These are phyloP conservation scores for Fusarium penzigii DNA, from an alignment of 2,329 filamentous ascomycete genomes.

Conservation along the genomic window DNA sequence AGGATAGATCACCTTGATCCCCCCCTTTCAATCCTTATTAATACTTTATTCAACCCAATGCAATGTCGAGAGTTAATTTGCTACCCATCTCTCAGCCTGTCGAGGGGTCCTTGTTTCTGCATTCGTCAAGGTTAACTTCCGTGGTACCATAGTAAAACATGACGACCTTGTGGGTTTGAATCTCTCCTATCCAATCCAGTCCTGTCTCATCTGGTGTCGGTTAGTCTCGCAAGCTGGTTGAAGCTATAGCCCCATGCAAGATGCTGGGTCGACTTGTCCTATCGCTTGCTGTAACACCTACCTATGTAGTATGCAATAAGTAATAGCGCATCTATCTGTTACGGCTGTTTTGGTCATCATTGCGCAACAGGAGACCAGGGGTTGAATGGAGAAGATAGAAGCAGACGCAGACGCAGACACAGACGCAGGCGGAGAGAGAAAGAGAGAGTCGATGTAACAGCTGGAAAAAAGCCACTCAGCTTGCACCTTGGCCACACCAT, in stretches of 20 bases:
- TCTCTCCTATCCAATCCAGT: not conserved
- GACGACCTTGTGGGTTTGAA: not conserved
- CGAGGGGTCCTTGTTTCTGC: not conserved
- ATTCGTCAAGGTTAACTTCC: too few species aligned
- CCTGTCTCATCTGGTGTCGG: slow-evolving; percentile 1
- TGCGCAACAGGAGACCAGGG: not conserved
- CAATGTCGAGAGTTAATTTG: too few species aligned
- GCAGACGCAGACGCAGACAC: too few species aligned
- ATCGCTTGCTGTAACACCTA: too few species aligned
- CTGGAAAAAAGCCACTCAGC: not conserved
- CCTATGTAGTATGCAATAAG: too few species aligned
- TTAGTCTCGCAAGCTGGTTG: not conserved
- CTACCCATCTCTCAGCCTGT: not conserved
- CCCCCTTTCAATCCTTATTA: not conserved
- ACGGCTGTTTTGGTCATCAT: not conserved
- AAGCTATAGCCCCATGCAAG: not conserved
- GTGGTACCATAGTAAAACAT: too few species aligned
- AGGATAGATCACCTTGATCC: not conserved
- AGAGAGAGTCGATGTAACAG: not conserved
- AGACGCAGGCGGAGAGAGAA: too few species aligned
- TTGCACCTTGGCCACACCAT: not conserved
- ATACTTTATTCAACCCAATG: too few species aligned
- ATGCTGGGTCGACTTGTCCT: not conserved
- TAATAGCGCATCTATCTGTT: not conserved
- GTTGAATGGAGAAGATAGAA: too few species aligned